phyloP scores from a whole-genome alignment of 352 stramenopile genomes.

The Phytophthora crassamura region DNA sequence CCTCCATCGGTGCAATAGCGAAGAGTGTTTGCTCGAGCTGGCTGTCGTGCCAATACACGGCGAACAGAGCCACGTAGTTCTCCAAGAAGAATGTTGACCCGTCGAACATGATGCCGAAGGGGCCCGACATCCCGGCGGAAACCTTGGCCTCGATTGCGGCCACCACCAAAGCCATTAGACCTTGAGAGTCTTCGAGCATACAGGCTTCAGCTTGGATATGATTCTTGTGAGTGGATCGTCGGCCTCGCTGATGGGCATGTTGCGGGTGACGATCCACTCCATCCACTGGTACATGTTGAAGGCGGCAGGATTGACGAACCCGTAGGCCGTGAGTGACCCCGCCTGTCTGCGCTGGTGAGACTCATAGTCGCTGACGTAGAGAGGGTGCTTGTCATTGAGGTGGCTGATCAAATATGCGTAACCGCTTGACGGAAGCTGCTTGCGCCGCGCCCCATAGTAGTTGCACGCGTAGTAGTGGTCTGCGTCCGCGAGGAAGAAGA shows the following conservation, averaged over 20 bases:
- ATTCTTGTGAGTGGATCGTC: no score
- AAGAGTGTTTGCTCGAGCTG: not conserved
- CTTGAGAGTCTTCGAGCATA: no score
- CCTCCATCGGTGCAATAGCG: not conserved
- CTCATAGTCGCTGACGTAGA: not conserved
- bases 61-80: not conserved
- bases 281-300: not conserved
- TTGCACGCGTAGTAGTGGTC: constrained; percentile 7
- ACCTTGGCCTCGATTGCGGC: not conserved
- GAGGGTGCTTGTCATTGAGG: constrained; percentile 6
- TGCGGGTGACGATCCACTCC: not conserved
- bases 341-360: not conserved
- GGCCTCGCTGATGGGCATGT: no score
- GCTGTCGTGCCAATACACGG: not conserved
- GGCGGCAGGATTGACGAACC: constrained; percentile 1
- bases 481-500: not conserved
- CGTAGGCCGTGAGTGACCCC: not conserved
- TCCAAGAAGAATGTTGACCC: not conserved
- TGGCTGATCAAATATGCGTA: constrained; percentile 4
- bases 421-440: no score
- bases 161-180: not conserved
- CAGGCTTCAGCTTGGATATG: no score
- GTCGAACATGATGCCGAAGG: no score
- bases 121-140: not conserved
- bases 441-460: constrained; percentile 1